phyloP scores from a whole-genome alignment of 192 early-diverging fungal species.

The Cetraspora pellucida region DNA sequence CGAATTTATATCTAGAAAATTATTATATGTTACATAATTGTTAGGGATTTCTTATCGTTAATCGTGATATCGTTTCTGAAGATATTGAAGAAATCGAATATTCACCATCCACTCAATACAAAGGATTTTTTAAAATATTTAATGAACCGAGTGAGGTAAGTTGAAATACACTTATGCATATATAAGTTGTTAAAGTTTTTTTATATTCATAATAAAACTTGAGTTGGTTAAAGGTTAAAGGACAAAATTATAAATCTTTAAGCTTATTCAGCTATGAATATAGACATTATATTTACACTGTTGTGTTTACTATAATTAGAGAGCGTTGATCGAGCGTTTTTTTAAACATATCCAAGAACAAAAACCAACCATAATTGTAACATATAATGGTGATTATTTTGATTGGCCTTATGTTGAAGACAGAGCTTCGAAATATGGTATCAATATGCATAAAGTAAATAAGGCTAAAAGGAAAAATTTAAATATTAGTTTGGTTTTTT shows the following conservation, averaged over 20 bases:
- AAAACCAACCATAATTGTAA: constrained; percentile 86
- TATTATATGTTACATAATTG: background rate
- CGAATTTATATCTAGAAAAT: background rate
- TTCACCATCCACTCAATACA: constrained; percentile 93
- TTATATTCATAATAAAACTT: no score
- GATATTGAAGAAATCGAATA: constrained; percentile 99
- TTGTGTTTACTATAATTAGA: background rate
- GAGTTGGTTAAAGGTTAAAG: no score
- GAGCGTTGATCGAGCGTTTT: constrained; percentile 58
- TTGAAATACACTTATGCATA: background rate
- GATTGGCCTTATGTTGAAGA: constrained; percentile 98
- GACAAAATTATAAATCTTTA: no score
- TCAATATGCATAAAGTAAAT: constrained; percentile 79
- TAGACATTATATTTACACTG: no score
- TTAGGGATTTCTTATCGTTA: constrained; percentile 96
- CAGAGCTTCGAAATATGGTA: constrained; percentile 76
- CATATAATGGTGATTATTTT: constrained; percentile 99
- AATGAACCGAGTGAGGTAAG: constrained; percentile 89
- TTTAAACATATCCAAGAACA: constrained; percentile 87
- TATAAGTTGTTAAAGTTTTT: background rate
- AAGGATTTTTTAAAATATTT: constrained; percentile 94
- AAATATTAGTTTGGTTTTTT: background rate
- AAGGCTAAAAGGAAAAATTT: background rate
- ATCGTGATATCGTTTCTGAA: constrained; percentile 90
- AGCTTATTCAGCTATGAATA: no score